A percentile compares a stretch with the other conserved stretches of the same genome.
Conservation (phyloP, 169 alveolate species). For the Perkinsus olseni region DNA sequence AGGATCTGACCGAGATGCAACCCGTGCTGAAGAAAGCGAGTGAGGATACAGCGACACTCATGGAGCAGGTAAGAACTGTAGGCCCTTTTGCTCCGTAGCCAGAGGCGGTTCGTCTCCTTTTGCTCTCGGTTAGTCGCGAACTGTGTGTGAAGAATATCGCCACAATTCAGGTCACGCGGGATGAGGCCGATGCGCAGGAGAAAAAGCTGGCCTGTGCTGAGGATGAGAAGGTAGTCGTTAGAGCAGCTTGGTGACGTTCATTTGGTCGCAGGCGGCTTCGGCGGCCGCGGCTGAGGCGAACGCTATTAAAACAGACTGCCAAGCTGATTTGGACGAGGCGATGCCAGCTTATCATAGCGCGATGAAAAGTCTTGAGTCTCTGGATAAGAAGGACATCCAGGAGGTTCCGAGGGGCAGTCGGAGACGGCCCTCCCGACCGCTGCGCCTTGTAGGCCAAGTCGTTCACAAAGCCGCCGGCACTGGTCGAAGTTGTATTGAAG, state of each 20-base stretch:
- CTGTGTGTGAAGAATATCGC: too few relatives aligned
- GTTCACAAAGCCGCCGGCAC: constrained; percentile 75
- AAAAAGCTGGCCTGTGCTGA: constrained; percentile 41
- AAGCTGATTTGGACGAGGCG: constrained; percentile 70
- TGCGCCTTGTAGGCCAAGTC: constrained; percentile 47
- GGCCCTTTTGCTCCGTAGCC: too few relatives aligned
- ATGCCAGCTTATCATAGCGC: constrained; percentile 79
- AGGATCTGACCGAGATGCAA: constrained; percentile 54
- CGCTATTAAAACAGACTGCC: constrained; percentile 49
- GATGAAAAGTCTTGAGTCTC: constrained; percentile 69
- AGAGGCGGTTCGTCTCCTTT: too few relatives aligned
- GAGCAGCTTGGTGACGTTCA: too few relatives aligned
- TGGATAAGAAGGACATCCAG: constrained; percentile 71
- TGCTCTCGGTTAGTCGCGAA: too few relatives aligned
- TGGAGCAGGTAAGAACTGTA: constrained; percentile 26
- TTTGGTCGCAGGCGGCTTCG: constrained; percentile 39
- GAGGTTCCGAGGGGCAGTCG: constrained; percentile 29
- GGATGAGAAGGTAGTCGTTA: constrained; percentile 38
- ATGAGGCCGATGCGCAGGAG: constrained; percentile 32
- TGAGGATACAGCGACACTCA: constrained; percentile 37
- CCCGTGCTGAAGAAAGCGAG: constrained; percentile 65
- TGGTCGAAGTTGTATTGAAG: constrained; percentile 64
- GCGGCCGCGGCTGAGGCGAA: constrained; percentile 68
- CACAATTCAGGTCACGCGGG: not conserved
- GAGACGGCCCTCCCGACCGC: not conserved